These are phyloP conservation scores for Acidomyces sp. DNA, from an alignment of 495 filamentous ascomycete genomes.

Conservation along the genomic window DNA sequence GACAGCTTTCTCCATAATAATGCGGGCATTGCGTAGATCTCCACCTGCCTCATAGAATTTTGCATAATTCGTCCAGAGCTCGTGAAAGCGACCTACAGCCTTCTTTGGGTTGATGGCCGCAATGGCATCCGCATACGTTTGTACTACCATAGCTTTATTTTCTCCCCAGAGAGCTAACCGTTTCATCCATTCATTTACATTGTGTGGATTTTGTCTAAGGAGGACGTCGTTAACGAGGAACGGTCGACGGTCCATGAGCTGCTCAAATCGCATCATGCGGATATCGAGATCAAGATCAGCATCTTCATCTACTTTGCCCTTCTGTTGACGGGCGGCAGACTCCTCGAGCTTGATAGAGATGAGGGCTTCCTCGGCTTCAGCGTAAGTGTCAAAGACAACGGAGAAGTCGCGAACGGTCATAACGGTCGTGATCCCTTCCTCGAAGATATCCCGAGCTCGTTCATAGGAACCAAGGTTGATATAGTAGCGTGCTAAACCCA, in stretches of 20 bases:
- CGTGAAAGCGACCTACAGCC: conserved; percentile 84
- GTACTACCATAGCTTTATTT: conserved; percentile 78
- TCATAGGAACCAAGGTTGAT: conserved; percentile 88
- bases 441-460: conserved; percentile 79
- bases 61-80: conserved; percentile 94
- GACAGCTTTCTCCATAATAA: conserved; percentile 95
- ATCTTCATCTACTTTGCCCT: conserved; percentile 67
- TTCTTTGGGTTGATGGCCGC: conserved; percentile 87
- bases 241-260: conserved; percentile 90
- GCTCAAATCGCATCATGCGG: conserved; percentile 94
- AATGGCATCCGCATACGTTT: conserved; percentile 93
- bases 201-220: conserved; percentile 90
- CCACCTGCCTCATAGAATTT: conserved; percentile 91
- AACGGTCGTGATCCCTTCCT: conserved; percentile 93
- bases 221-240: conserved; percentile 97
- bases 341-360: conserved; percentile 83
- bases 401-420: conserved; percentile 99
- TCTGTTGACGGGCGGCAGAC: conserved; percentile 67
- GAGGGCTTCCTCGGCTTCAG: conserved; percentile 93
- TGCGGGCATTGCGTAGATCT: conserved; percentile 68
- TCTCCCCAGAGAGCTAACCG: conserved; percentile 88
- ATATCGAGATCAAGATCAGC: conserved; percentile 95
- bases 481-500: conserved; percentile 91
- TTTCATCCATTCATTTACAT: conserved; percentile 95
- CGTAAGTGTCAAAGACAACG: conserved; percentile 88